phyloP scores from a whole-genome alignment of 1,284 basidiomycete genomes.

The Boletus smithii region DNA sequence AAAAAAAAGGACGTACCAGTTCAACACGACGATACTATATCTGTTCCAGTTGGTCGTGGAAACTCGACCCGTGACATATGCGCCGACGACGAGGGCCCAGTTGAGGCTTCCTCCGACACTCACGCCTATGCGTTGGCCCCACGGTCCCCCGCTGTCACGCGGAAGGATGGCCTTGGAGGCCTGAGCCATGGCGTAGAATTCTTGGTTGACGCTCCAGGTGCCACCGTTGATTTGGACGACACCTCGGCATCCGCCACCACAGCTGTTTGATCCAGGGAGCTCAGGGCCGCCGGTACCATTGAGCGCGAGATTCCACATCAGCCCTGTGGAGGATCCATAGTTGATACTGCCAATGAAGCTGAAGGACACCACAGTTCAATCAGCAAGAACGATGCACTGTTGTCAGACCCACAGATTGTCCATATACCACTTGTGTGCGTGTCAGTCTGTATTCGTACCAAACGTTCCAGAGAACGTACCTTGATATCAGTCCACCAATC shows the following conservation, averaged over 20 bases:
- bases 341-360: slow-evolving; percentile 45
- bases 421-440: slow-evolving; percentile 60
- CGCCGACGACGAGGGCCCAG: slow-evolving; percentile 61
- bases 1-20: slow-evolving; percentile 39
- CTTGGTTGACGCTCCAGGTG: slow-evolving; percentile 64
- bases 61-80: slow-evolving; percentile 58
- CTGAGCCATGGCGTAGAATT: slow-evolving; percentile 74
- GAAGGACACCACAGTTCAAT: background rate
- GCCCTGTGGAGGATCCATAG: slow-evolving; percentile 47
- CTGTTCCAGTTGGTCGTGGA: slow-evolving; percentile 56
- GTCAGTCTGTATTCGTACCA: slow-evolving; percentile 3
- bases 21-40: slow-evolving; percentile 69
- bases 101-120: slow-evolving; percentile 53
- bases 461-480: slow-evolving; percentile 34
- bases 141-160: slow-evolving; percentile 63
- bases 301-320: slow-evolving; percentile 76
- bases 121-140: slow-evolving; percentile 62
- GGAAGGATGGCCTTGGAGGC: slow-evolving; percentile 70
- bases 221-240: slow-evolving; percentile 66
- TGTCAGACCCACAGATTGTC: slow-evolving; percentile 55
- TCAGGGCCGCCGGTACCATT: slow-evolving; percentile 60
- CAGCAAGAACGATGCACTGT: background rate
- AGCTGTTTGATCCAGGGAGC: slow-evolving; percentile 62
- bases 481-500: slow-evolving; percentile 81
- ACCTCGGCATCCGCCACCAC: slow-evolving; percentile 60